Conservation (phyloP, 768 basidiomycete genomes). For the Brasilioporus rufonigricans region DNA sequence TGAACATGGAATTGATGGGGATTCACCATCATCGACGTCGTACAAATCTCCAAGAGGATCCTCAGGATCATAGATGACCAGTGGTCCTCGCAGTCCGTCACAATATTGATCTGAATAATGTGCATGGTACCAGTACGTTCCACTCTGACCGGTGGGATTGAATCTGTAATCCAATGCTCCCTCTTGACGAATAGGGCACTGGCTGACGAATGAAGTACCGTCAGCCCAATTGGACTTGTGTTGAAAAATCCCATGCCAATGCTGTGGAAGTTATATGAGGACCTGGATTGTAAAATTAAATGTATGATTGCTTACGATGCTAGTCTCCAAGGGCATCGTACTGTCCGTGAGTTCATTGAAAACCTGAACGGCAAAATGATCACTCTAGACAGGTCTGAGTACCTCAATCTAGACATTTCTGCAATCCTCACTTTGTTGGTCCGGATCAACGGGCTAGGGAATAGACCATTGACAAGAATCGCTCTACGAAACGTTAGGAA, state of each 20-base stretch:
- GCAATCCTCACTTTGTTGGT: conserved; percentile 32
- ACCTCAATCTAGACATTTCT: background rate
- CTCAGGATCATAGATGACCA: conserved; percentile 4
- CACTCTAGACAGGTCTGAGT: background rate
- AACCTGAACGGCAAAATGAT: background rate
- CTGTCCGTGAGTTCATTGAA: conserved; percentile 30
- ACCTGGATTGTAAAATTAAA: background rate
- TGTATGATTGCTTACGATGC: conserved; percentile 22
- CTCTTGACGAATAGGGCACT: conserved; percentile 15
- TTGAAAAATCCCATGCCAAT: conserved; percentile 4
- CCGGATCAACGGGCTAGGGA: conserved; percentile 44
- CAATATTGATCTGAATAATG: background rate
- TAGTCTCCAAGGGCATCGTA: conserved; percentile 48
- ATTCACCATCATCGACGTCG: conserved; percentile 41
- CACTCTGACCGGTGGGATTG: conserved; percentile 16
- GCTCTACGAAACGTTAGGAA: background rate
- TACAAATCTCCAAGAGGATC: conserved; percentile 39
- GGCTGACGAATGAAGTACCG: background rate
- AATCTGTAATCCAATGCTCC: conserved; percentile 39
- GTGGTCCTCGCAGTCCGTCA: conserved; percentile 26
- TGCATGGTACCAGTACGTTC: conserved; percentile 44
- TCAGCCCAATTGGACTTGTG: conserved; percentile 3
- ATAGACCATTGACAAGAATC: background rate
- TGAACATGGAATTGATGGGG: background rate
- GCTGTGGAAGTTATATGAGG: conserved; percentile 5